phyloP scores from a whole-genome alignment of 2,329 filamentous ascomycete genomes.

The Penicillium sp. region DNA sequence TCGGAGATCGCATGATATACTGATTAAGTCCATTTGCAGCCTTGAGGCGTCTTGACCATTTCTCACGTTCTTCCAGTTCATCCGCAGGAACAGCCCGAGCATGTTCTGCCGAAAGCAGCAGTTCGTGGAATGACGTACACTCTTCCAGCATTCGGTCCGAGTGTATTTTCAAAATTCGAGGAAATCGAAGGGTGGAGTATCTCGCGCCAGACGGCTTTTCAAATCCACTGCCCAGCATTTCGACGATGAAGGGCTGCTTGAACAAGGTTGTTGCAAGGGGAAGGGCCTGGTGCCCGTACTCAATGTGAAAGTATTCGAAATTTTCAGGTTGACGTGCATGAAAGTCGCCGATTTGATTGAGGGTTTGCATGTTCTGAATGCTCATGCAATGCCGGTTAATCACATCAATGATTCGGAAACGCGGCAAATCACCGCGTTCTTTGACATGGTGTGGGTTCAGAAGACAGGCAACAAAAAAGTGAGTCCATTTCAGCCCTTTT shows the following conservation, averaged over 20 bases:
- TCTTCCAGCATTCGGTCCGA: constrained; percentile 69
- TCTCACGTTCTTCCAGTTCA: constrained; percentile 59
- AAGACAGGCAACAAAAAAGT: constrained; percentile 76
- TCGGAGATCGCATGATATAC: constrained; percentile 28
- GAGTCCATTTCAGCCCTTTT: constrained; percentile 66
- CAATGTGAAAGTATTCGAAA: constrained; percentile 43
- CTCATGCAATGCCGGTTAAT: constrained; percentile 53
- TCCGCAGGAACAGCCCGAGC: constrained; percentile 51
- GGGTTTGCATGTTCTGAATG: constrained; percentile 49
- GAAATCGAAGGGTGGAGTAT: constrained; percentile 75
- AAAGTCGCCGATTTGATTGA: constrained; percentile 51
- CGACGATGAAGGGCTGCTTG: constrained; percentile 69
- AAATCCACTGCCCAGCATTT: constrained; percentile 76
- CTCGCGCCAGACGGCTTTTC: constrained; percentile 66
- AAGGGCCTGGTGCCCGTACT: constrained; percentile 43
- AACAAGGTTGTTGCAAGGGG: constrained; percentile 54
- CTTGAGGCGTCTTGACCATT: constrained; percentile 63
- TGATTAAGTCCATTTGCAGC: constrained; percentile 42
- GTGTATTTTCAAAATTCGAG: constrained; percentile 72
- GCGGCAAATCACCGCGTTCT: constrained; percentile 51
- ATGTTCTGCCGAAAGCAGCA: constrained; percentile 64
- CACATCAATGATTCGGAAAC: constrained; percentile 65
- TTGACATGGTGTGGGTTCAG: constrained; percentile 62
- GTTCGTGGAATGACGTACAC: constrained; percentile 64
- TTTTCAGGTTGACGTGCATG: constrained; percentile 36